Conservation (phyloP, 164 flowering plant genomes). For the Nymphaea colorata region DNA sequence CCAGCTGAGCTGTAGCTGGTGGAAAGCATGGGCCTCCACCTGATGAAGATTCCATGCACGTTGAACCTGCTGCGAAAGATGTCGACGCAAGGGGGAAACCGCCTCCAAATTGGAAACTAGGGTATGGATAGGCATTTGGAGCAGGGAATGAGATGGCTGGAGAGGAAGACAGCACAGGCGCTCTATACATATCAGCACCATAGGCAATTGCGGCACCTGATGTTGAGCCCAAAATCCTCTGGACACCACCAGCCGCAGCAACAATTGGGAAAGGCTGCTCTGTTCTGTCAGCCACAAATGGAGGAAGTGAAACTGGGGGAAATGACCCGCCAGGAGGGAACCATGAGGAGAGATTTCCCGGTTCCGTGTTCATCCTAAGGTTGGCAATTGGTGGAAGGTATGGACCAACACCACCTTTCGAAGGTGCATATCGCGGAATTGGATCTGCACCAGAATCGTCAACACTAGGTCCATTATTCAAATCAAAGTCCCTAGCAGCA, state of each 20-base stretch:
- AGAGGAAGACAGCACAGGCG: conserved; percentile 67
- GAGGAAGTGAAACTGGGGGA: conserved; percentile 11
- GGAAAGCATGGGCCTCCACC: conserved; percentile 42
- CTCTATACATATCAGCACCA: conserved; percentile 52
- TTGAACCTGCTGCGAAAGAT: conserved; percentile 44
- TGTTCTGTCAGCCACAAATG: conserved; percentile 44
- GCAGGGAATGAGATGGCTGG: conserved; percentile 48
- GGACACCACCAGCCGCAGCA: conserved; percentile 40
- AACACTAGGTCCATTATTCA: conserved; percentile 69
- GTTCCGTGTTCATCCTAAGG: conserved; percentile 40
- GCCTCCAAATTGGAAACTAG: conserved; percentile 53
- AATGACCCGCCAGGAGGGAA: conserved; percentile 45
- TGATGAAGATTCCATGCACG: conserved; percentile 49
- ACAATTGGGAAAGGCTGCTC: conserved; percentile 40
- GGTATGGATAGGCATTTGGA: conserved; percentile 40
- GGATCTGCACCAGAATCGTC: conserved; percentile 47
- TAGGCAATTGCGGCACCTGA: conserved; percentile 28
- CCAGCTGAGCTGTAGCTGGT: conserved; percentile 34
- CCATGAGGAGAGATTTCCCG: conserved; percentile 47
- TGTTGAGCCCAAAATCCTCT: conserved; percentile 39
- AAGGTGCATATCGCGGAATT: conserved; percentile 22
- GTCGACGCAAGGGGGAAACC: conserved; percentile 56
- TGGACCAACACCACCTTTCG: conserved; percentile 17
- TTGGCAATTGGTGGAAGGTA: conserved; percentile 30
- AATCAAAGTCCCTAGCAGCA: conserved; percentile 57